Percentiles rank a stretch among this genome's conserved stretches.
These are phyloP conservation scores for Fagopyrum esculentum DNA, from an alignment of 148 eudicot species.

Conservation along the genomic window DNA sequence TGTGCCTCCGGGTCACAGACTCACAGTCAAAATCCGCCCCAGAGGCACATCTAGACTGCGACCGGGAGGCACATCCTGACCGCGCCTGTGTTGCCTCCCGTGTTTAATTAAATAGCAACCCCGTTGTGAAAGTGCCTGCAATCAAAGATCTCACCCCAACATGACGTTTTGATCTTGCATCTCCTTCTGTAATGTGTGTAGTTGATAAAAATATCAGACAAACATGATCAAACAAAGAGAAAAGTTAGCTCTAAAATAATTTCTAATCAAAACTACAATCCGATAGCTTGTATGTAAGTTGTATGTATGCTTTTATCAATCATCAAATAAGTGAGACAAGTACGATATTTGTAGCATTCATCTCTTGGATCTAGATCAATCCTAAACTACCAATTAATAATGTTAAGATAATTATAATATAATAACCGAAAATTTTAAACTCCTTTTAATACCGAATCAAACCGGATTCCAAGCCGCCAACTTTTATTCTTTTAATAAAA, in stretches of 20 bases:
- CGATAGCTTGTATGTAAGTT: too few species aligned
- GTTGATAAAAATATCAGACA: constrained; percentile 21
- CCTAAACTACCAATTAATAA: not conserved
- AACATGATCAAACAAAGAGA: not conserved
- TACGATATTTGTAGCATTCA: not conserved
- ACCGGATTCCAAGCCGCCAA: too few species aligned
- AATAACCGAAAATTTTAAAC: too few species aligned
- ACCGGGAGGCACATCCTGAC: too few species aligned
- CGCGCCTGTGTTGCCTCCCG: too few species aligned
- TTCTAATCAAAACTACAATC: not conserved
- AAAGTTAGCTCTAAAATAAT: not conserved
- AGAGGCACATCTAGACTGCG: too few species aligned
- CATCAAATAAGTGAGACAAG: not conserved
- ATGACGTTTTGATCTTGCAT: constrained; percentile 81
- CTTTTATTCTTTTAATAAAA: too few species aligned
- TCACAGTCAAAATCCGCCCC: too few species aligned
- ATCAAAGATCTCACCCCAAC: constrained; percentile 63
- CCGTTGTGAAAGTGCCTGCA: constrained; percentile 70
- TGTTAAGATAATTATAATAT: not conserved
- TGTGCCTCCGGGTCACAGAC: too few species aligned
- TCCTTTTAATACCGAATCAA: too few species aligned
- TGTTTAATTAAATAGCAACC: too few species aligned
- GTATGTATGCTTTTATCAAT: too few species aligned
- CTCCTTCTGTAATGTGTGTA: constrained; percentile 66
- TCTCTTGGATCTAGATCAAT: not conserved